A percentile compares a stretch with the other conserved stretches of the same genome.
Evolutionary conservation across 345 rosid species (phyloP).

Genomic region (Arabidopsis arenosa): DNA sequence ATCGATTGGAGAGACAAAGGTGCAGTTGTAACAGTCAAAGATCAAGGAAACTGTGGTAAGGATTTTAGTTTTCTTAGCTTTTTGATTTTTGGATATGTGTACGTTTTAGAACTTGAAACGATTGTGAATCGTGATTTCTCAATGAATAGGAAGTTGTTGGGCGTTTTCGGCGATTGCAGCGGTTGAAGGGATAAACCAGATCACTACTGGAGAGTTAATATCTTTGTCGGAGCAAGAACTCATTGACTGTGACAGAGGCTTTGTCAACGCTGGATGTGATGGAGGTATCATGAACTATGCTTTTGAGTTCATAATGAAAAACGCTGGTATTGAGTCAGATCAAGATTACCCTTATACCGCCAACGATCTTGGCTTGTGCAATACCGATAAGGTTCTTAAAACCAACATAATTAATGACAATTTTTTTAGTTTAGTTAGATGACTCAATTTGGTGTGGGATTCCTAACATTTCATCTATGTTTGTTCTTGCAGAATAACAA

Average conservation of each 20-base stretch:
- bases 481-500: background rate
- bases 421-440: background rate
- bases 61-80: background rate
- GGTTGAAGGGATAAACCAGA: background rate
- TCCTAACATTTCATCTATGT: background rate
- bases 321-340: constrained; percentile 15
- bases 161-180: constrained; percentile 13
- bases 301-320: constrained; percentile 3
- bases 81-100: background rate
- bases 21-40: constrained; percentile 11
- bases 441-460: background rate
- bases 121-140: background rate
- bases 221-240: constrained; percentile 18
- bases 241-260: constrained; percentile 16
- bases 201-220: background rate
- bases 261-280: constrained; percentile 22
- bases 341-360: constrained; percentile 8
- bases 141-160: constrained; percentile 13
- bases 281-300: constrained; percentile 21
- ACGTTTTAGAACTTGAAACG: background rate
- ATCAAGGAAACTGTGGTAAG: constrained; percentile 17
- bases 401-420: background rate
- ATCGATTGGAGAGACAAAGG: background rate
- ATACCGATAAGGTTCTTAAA: background rate
- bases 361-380: constrained; percentile 4